Conservation (phyloP, 2,329 filamentous ascomycete genomes). For the Dryadomyces quercus-mongolicae region DNA sequence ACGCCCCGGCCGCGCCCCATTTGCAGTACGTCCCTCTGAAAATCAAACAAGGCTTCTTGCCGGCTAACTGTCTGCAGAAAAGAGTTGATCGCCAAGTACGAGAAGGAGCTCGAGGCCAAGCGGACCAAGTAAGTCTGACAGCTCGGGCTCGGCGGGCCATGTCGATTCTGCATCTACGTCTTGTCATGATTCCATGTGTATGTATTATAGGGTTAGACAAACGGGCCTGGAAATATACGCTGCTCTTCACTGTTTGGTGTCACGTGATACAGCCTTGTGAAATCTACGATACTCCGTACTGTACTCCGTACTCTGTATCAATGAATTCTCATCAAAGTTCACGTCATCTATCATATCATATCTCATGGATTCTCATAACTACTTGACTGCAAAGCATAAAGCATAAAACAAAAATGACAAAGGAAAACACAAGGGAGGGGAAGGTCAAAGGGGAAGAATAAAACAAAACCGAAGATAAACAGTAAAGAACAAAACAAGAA, state of each 20-base stretch:
- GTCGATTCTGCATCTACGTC: not conserved
- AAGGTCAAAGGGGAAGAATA: not conserved
- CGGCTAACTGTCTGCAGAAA: conserved; percentile 30
- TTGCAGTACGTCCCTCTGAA: conserved; percentile 63
- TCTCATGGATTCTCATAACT: no score
- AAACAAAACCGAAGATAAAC: not conserved
- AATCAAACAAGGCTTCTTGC: no score
- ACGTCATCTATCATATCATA: no score
- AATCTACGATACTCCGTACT: no score
- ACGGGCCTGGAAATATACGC: not conserved
- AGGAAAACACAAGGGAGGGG: not conserved
- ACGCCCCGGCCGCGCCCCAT: conserved; percentile 74
- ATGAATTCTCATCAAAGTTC: no score
- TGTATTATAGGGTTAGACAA: not conserved
- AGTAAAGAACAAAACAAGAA: not conserved
- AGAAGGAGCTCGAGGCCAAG: conserved; percentile 47
- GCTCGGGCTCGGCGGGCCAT: no score
- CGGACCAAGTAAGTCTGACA: conserved; percentile 33
- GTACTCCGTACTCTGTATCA: no score
- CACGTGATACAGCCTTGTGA: not conserved
- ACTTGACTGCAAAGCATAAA: not conserved
- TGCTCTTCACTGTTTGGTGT: not conserved
- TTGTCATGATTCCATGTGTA: not conserved
- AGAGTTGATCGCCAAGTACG: conserved; percentile 45
- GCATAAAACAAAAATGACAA: not conserved